A percentile compares a stretch with the other conserved stretches of the same genome.
These are phyloP conservation scores for Myxozyma neotropica DNA, from an alignment of 805 yeast genomes.

Conservation along the genomic window DNA sequence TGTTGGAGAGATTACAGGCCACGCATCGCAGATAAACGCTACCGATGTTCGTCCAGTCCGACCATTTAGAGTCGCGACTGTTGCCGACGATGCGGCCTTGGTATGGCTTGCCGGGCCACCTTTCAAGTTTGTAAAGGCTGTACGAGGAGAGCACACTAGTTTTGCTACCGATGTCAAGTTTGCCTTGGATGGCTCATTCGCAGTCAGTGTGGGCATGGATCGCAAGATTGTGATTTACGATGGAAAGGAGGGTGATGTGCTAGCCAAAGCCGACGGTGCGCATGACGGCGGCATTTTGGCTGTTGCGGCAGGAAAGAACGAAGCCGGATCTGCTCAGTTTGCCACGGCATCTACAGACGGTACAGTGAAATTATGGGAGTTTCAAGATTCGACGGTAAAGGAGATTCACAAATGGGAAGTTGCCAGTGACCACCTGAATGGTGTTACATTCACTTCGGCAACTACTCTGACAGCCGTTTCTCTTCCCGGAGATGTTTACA, in stretches of 20 bases:
- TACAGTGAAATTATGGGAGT: constrained; percentile 66
- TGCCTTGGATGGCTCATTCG: constrained; percentile 74
- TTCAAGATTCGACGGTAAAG: constrained; percentile 46
- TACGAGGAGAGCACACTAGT: constrained; percentile 73
- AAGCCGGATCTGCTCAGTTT: constrained; percentile 55
- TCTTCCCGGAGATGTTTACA: constrained; percentile 69
- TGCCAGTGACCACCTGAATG: constrained; percentile 71
- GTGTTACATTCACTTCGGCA: constrained; percentile 64
- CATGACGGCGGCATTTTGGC: constrained; percentile 85
- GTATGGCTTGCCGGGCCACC: constrained; percentile 93
- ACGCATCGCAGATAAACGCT: constrained; percentile 77
- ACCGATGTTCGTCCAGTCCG: constrained; percentile 82
- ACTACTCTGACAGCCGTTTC: constrained; percentile 63
- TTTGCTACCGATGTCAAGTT: constrained; percentile 79
- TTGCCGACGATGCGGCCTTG: constrained; percentile 81
- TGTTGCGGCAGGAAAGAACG: constrained; percentile 57
- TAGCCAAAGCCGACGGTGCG: constrained; percentile 48
- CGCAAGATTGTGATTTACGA: constrained; percentile 76
- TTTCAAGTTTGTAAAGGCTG: constrained; percentile 76
- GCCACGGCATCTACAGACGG: constrained; percentile 86
- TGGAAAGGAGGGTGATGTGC: constrained; percentile 80
- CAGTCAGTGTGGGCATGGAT: constrained; percentile 85
- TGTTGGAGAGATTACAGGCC: constrained; percentile 96
- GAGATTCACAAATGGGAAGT: constrained; percentile 53
- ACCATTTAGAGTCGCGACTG: constrained; percentile 93